Evolutionary conservation across 768 basidiomycete genomes (phyloP), one percentile per base, ranked within the genome.

Genomic region (Pulveroboletus sp.): DNA sequence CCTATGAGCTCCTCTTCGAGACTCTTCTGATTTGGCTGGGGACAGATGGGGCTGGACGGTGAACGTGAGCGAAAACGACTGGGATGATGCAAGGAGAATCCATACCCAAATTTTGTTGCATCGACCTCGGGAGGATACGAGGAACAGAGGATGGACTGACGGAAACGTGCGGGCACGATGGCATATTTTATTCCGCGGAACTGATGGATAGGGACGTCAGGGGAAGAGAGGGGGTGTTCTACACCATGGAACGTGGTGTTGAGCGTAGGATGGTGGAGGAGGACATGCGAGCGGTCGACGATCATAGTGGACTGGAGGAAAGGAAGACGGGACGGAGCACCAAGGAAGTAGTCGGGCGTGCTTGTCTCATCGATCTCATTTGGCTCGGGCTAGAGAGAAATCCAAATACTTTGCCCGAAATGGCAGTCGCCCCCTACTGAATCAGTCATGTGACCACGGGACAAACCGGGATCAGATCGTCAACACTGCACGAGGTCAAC

Each of bases 181-280:
- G 85, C 88, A 57, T 89, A 90, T 70, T 86, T 87, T 61, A 90
- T 83, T 35, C 88, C 88, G 18, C 81, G 78, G 58, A 81, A 90
- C 61, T 89, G 87, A 58, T 85, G 80, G 53, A 90, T 73, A 11
- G 73, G 76, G 0, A 70, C 61, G 42, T 78, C 77, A 24, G 72
- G 65, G 0, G 81, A 77, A 5, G 87, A 88, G 27, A 80, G 53
- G 8, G 76, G 55, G 62, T 89, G 87, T 31, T 79, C 73, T 39
- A 84, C 58, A 47, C 88, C 88, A 35, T 71, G 72, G 68, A 90
- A 89, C 8, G 82, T 80, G 0, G 86, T 82, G 42, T 75, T 63
- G 43, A 90, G 80, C 32, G 66, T 61, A 32, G 69, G 49, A 66
- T 88, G 85, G 54, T 77, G 72, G 39, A 84, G 66, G 39, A 66